These are phyloP conservation scores for Sparassis latifolia DNA, from an alignment of 1,284 basidiomycete genomes.

Conservation along the genomic window DNA sequence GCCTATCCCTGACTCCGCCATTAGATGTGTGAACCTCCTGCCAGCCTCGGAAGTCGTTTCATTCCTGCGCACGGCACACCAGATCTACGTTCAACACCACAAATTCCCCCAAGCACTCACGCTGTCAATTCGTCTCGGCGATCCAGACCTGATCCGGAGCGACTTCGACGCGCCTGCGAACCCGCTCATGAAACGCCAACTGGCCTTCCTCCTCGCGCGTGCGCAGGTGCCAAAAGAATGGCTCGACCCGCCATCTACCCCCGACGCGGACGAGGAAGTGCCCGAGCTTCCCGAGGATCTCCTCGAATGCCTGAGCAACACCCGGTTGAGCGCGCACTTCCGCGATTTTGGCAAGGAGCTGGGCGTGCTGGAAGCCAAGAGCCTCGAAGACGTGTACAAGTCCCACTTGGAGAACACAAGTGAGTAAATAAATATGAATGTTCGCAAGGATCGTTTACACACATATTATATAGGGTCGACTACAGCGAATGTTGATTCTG, in stretches of 20 bases:
- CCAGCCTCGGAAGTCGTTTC: conserved; percentile 90
- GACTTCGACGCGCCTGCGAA: conserved; percentile 89
- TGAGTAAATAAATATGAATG: conserved; percentile 27
- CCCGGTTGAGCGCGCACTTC: conserved; percentile 81
- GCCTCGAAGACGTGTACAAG: conserved; percentile 97
- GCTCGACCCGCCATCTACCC: conserved; percentile 54
- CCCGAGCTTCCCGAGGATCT: conserved; percentile 79
- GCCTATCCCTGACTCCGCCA: conserved; percentile 2
- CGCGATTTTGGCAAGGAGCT: conserved; percentile 93
- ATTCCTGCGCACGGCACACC: conserved; percentile 88
- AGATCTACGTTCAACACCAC: conserved; percentile 84
- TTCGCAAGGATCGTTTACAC: neutral
- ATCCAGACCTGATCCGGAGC: conserved; percentile 72
- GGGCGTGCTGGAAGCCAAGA: conserved; percentile 85
- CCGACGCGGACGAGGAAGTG: conserved; percentile 54
- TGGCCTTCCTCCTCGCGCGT: conserved; percentile 90
- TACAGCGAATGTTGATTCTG: conserved; percentile 82
- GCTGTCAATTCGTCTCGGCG: conserved; percentile 83
- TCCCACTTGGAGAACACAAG: conserved; percentile 89
- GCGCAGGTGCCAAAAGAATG: conserved; percentile 91
- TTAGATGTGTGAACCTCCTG: conserved; percentile 84
- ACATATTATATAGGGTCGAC: conserved; percentile 40
- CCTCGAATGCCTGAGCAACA: conserved; percentile 80
- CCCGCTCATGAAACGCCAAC: conserved; percentile 91
- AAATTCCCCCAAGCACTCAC: conserved; percentile 91